phyloP scores from a whole-genome alignment of 257 asterid species.

The Handroanthus guayacan region DNA sequence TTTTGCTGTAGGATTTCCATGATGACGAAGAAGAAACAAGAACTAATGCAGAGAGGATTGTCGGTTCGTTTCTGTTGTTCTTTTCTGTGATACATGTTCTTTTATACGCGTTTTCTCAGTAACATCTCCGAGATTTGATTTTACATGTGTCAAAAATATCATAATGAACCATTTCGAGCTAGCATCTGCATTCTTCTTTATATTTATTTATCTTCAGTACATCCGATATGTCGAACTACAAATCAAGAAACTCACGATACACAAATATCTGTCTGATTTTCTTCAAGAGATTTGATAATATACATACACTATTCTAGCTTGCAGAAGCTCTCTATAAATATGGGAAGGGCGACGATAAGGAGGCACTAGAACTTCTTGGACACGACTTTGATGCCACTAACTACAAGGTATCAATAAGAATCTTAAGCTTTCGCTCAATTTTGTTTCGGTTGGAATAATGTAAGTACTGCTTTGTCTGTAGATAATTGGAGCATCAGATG shows the following conservation, averaged over 20 bases:
- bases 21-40: conserved; percentile 78
- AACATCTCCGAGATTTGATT: too few relatives aligned
- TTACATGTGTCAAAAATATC: too few relatives aligned
- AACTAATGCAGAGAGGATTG: conserved; percentile 62
- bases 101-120: neutral
- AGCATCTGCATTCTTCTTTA: neutral
- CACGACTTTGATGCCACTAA: conserved; percentile 61
- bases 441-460: neutral
- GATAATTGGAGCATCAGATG: conserved; percentile 97
- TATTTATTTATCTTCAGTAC: too few relatives aligned
- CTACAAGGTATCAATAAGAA: conserved; percentile 63
- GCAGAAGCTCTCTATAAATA: conserved; percentile 73
- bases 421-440: neutral
- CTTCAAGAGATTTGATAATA: conserved; percentile 14
- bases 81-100: neutral
- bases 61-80: conserved; percentile 55
- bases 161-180: neutral
- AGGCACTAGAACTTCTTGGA: conserved; percentile 69
- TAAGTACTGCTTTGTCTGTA: conserved; percentile 40
- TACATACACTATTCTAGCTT: conserved; percentile 61
- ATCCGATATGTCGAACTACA: neutral
- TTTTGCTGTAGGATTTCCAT: conserved; percentile 58
- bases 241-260: neutral
- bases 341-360: conserved; percentile 70
- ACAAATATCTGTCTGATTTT: neutral